Evolutionary conservation across 768 basidiomycete species (phyloP), one percentile per base, ranked within the genome.

Genomic region (Cyclocybe cylindracea): DNA sequence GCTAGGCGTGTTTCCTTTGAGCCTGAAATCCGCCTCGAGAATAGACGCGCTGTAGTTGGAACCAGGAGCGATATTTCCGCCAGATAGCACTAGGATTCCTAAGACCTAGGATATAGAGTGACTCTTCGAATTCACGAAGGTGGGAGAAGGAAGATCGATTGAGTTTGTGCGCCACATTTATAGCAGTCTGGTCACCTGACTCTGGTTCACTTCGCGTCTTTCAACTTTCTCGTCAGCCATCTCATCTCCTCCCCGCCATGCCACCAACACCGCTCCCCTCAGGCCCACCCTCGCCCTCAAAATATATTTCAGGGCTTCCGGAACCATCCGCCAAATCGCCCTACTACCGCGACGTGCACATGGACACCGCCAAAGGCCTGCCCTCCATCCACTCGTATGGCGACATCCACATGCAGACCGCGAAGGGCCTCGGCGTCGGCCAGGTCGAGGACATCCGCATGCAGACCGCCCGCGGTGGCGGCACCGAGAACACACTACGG

Each of bases 351-450:
- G 89, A 92, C 64, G 73, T 89, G 5, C 85, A 85, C 63, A 92
- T 93, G 91, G 82, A 84, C 56, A 91, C 92, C 1, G 83, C 89
- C 29, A 90, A 84, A 65, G 84, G 80, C 11, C 60, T 81, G 34
- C 78, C 78, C 10, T 52, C 71, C 5, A 64, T 74, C 49, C 65
- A 75, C 42, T 72, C 59, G 41, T 66, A 61, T 36, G 57, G 73
- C 44, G 71, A 71, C 43, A 63, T 88, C 48, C 78, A 75, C 51
- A 89, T 89, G 86, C 70, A 74, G 31, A 88, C 86, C 1, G 84
- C 85, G 18, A 86, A 80, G 65, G 77, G 70, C 36, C 69, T 58
- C 39, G 55, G 77, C 53, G 71, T 75, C 44, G 61, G 65, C 52
- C 24, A 24, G 24, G 24, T 24, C 5, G 66, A 78, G 55, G 88